These are phyloP conservation scores for Mortierella sp. DNA, from an alignment of 371 early-diverging fungal species.

Conservation along the genomic window DNA sequence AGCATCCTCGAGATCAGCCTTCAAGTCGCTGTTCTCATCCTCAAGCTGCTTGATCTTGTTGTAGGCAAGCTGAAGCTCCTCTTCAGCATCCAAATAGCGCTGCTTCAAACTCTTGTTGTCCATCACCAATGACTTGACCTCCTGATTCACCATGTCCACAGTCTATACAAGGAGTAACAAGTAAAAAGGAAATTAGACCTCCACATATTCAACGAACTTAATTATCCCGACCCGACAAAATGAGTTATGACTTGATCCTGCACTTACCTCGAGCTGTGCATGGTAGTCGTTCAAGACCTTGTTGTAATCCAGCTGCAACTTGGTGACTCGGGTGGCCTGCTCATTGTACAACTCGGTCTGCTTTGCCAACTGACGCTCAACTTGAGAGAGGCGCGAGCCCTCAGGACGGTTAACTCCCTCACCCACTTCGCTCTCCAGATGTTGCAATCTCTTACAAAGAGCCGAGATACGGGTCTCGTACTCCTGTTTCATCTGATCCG, in stretches of 20 bases:
- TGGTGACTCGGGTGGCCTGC: slow-evolving; percentile 20
- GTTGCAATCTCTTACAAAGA: slow-evolving; percentile 62
- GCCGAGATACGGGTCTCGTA: slow-evolving; percentile 72
- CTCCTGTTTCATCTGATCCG: slow-evolving; percentile 62
- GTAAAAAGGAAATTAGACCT: neutral
- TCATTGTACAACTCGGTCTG: slow-evolving; percentile 49
- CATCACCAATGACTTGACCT: slow-evolving; percentile 79
- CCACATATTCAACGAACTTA: neutral
- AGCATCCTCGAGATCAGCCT: slow-evolving; percentile 68
- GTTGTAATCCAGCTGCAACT: slow-evolving; percentile 67
- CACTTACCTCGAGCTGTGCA: slow-evolving; percentile 78
- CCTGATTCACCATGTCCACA: slow-evolving; percentile 80
- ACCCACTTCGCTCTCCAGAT: slow-evolving; percentile 53
- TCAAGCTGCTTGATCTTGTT: slow-evolving; percentile 62
- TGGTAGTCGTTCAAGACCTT: slow-evolving; percentile 70
- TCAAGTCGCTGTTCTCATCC: slow-evolving; percentile 58
- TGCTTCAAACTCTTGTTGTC: slow-evolving; percentile 75
- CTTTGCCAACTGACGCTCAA: slow-evolving; percentile 51
- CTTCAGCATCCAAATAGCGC: slow-evolving; percentile 55
- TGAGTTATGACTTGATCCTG: too few species aligned
- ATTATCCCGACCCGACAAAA: neutral
- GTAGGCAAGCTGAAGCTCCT: slow-evolving; percentile 52
- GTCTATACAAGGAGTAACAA: slow-evolving; percentile 59
- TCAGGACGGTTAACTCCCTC: slow-evolving; percentile 48
- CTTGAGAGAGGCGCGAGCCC: slow-evolving; percentile 48